Percentiles rank a stretch among this genome's conserved stretches.
These are phyloP conservation scores for Boletus huronensis DNA, from an alignment of 768 basidiomycete genomes.

Conservation along the genomic window DNA sequence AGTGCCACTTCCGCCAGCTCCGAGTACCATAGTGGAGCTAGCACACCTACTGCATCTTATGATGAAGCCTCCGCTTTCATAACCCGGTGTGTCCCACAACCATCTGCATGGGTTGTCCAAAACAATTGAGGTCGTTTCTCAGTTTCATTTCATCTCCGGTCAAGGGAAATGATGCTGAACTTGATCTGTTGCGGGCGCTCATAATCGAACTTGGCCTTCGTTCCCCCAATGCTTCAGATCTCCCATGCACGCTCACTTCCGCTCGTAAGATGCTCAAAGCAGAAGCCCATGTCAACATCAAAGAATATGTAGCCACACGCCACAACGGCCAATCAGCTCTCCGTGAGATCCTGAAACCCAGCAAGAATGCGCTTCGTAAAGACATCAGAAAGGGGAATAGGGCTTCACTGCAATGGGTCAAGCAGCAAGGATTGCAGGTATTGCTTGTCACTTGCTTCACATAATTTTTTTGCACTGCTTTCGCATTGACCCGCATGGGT, in stretches of 20 bases:
- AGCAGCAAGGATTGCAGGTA: constrained; percentile 60
- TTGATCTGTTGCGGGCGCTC: constrained; percentile 67
- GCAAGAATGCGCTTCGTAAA: constrained; percentile 55
- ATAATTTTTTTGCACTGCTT: constrained; percentile 14
- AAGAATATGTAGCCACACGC: constrained; percentile 68
- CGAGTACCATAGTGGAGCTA: constrained; percentile 5
- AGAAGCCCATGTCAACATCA: constrained; percentile 65
- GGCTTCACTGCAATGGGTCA: constrained; percentile 55
- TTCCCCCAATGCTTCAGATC: constrained; percentile 38
- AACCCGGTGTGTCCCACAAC: constrained; percentile 17
- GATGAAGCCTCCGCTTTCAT: constrained; percentile 28
- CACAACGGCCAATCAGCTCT: constrained; percentile 60
- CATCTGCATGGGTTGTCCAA: not conserved
- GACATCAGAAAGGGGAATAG: constrained; percentile 50
- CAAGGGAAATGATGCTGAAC: constrained; percentile 28
- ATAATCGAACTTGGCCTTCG: constrained; percentile 72
- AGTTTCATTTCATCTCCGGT: constrained; percentile 25
- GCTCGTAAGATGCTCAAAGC: constrained; percentile 68
- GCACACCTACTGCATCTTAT: constrained; percentile 20
- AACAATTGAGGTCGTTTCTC: not conserved
- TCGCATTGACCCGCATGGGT: not conserved
- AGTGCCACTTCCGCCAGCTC: constrained; percentile 2
- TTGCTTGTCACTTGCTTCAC: constrained; percentile 52
- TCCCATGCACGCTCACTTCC: constrained; percentile 59
- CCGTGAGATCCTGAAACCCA: constrained; percentile 59